Percentiles rank a stretch among this genome's conserved stretches.
These are phyloP conservation scores for Cucumis sativus DNA, from an alignment of 306 rosid species.

Conservation along the genomic window Cucumber_9930_V3 NC_026655.2:9091001-9091500, in stretches of 20 bases:
- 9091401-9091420: too few relatives aligned
- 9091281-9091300: not conserved
- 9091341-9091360: too few relatives aligned
- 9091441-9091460: too few relatives aligned
- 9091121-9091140: not conserved
- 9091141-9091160: conserved; percentile 2
- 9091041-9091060: not conserved
- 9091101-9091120: not conserved
- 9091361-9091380: too few relatives aligned
- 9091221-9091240: conserved; percentile 21
- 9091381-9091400: too few relatives aligned
- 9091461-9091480: too few relatives aligned
- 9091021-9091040: not conserved
- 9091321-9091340: too few relatives aligned
- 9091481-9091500: too few relatives aligned
- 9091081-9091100: not conserved
- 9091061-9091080: not conserved
- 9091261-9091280: not conserved
- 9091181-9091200: conserved; percentile 6
- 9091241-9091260: not conserved
- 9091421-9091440: too few relatives aligned
- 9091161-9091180: conserved; percentile 1
- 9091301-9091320: not conserved
- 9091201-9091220: conserved; percentile 13
- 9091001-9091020: not conserved